Base-by-base conservation (phyloP, 2,329 filamentous ascomycete genomes). In the Pseudopyrenochaeta lycopersici region DNA sequence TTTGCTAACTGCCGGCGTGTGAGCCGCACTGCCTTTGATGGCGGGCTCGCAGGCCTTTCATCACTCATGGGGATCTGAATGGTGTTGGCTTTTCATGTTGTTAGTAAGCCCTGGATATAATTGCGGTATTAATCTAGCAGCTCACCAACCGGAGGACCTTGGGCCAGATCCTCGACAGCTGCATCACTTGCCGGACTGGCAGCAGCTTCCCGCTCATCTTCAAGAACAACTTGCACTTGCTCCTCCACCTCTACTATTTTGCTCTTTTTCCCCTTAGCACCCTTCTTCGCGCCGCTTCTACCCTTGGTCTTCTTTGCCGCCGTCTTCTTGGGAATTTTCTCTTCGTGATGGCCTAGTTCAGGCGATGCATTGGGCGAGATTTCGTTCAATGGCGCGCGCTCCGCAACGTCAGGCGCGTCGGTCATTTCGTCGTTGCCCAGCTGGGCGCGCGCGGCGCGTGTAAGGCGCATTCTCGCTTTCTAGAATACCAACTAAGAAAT, bases 371-470 rank as follows among this genome's bases (percentile, higher is more conserved):
- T 80, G 14, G 70, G 65, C 18, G 75, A 73, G n/a, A 81, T 72
- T 36, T 80, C 76, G 48, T 73, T 71, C 41, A 80, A 63, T 20
- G 75, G 71, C 45, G 66, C 62, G 63, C 77, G 76, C 43, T 75
- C 69, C 7, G 57, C 56, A 43, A 50, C 47, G 20, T 67, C 62
- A 30, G 67, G 62, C 54, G 72, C 61, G 44, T 75, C 75, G 46
- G 67, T 54, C 7, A 73, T 68, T 49, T 77, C 73, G 54, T 75
- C 71, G 33, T 70, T 66, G 64, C 73, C 66, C 48, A 77, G 64
- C 45, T 77, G 75, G 52, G 77, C 75, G 66, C 77, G 68, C 41
- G 75, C 75, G 31, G 78, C 76, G 53, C 79, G 76, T 49, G 78
- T 81, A 56, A 80, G 69, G 70, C 78, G 78, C 73, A 76, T 76